Base-by-base conservation (phyloP, 495 filamentous ascomycete species). In the Penicillium fimorum region DNA sequence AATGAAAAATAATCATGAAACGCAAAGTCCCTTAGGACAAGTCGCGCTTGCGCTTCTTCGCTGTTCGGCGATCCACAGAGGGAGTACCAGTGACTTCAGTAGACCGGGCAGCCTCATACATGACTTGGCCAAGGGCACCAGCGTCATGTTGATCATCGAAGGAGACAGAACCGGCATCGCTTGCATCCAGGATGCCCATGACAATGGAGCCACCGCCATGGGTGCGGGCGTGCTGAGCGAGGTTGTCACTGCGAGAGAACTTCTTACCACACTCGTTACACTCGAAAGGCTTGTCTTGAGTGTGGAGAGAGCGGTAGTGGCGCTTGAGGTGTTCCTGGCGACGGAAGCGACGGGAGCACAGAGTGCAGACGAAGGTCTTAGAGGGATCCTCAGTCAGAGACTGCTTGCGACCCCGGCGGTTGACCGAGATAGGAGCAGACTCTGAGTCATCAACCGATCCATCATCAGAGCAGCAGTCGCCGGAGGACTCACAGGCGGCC, bases 291-390 rank as follows among this genome's bases (percentile, higher is more conserved):
- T 99, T 99, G 57, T 97, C 94, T 62, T 95, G 86, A 2, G 95
- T 99, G 79, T 97, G 95, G 42, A 99, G 90, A 38, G 95, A 97
- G 44, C 95, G 86, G 80, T 96, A 96, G 78, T 99, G 95, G 57
- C 95, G 90, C 85, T 97, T 97, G 55, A 99, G 87, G 65, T 99
- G 95, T 70, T 99, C 95, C 71, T 97, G 95, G 56, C 95, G 91
- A 58, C 95, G 91, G 87, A 99, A 99, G 49, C 95, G 92, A 50
- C 95, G 90, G 44, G 87, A 90, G 83, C 95, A 99, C 18, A 97
- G 81, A 41, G 91, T 89, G 79, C 95, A 99, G 50, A 96, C 89
- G 63, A 97, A 99, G 0, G 91, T 96, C 86, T 99, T 99, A 62
- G 91, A 95, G 4, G 95, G 94, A 64, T 99, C 94, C 60, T 99